Conservation (phyloP, 2,329 filamentous ascomycete genomes). For the Stagonosporopsis chrysanthemi region DNA sequence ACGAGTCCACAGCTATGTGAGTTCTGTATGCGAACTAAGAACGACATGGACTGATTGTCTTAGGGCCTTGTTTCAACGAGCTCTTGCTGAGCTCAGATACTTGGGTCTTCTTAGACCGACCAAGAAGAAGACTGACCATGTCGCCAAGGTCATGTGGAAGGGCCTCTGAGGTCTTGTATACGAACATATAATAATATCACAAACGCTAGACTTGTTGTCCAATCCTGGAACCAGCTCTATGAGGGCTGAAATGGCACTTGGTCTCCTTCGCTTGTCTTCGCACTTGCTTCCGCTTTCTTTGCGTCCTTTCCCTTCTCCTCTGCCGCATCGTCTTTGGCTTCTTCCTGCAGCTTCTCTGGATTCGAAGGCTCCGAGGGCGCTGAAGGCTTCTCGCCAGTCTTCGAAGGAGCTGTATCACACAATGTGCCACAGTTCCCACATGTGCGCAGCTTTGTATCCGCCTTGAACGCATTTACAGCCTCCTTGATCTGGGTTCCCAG, state of each 20-base stretch:
- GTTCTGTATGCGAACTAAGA: slow-evolving; percentile 20
- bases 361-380: background rate
- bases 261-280: slow-evolving; percentile 13
- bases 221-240: slow-evolving; percentile 26
- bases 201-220: slow-evolving; percentile 10
- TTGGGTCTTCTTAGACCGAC: slow-evolving; percentile 89
- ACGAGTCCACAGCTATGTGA: slow-evolving; percentile 57
- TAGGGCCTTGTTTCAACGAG: slow-evolving; percentile 81
- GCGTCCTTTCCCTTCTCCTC: slow-evolving; percentile 11
- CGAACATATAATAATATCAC: slow-evolving; percentile 5
- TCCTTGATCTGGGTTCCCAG: slow-evolving; percentile 93
- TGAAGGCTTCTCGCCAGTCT: slow-evolving; percentile 1
- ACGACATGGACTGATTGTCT: background rate
- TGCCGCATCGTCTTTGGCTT: slow-evolving; percentile 11
- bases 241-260: slow-evolving; percentile 13
- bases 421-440: slow-evolving; percentile 80
- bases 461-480: slow-evolving; percentile 83
- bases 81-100: slow-evolving; percentile 81
- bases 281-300: slow-evolving; percentile 9
- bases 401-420: slow-evolving; percentile 71
- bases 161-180: slow-evolving; percentile 63
- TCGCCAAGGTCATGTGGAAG: slow-evolving; percentile 83
- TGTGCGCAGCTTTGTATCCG: slow-evolving; percentile 71
- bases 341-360: slow-evolving; percentile 9
- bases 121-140: slow-evolving; percentile 89